Evolutionary conservation across 1,139 yeast species (phyloP).

Genomic region (Hyphopichia pseudoburtonii): DNA sequence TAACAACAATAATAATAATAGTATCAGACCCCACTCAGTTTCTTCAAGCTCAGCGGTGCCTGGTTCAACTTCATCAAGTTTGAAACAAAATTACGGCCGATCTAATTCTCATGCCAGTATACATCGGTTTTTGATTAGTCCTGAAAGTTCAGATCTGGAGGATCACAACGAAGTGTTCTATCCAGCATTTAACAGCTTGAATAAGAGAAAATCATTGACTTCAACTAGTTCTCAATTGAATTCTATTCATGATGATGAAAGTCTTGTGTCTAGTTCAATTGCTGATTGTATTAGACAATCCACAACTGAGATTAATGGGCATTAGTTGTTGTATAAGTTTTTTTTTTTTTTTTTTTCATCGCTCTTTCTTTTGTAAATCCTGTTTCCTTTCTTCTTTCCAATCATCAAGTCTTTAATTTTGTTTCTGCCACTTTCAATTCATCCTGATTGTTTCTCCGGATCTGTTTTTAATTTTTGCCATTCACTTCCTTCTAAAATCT

Average conservation of each 20-base stretch:
- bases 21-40: neutral
- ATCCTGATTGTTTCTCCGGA: neutral
- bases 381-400: neutral
- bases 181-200: constrained; percentile 18
- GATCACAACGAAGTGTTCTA: constrained; percentile 11
- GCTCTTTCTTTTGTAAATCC: neutral
- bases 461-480: too few species aligned
- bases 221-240: constrained; percentile 16
- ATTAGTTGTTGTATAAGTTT: constrained; percentile 9
- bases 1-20: too few species aligned
- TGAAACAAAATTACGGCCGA: too few species aligned
- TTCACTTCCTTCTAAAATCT: too few species aligned
- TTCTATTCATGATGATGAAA: constrained; percentile 23
- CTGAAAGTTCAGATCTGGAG: constrained; percentile 30
- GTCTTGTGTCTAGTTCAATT: constrained; percentile 38
- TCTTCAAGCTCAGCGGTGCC: neutral
- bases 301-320: constrained; percentile 37
- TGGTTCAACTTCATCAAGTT: neutral
- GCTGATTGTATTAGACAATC: constrained; percentile 43
- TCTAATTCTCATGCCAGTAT: constrained; percentile 10
- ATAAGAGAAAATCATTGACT: constrained; percentile 30
- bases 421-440: neutral
- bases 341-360: neutral
- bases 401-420: neutral
- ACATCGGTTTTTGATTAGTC: constrained; percentile 27